phyloP scores from a whole-genome alignment of 2,329 filamentous ascomycete genomes.

The Arthrobotrys entomopaga region DNA sequence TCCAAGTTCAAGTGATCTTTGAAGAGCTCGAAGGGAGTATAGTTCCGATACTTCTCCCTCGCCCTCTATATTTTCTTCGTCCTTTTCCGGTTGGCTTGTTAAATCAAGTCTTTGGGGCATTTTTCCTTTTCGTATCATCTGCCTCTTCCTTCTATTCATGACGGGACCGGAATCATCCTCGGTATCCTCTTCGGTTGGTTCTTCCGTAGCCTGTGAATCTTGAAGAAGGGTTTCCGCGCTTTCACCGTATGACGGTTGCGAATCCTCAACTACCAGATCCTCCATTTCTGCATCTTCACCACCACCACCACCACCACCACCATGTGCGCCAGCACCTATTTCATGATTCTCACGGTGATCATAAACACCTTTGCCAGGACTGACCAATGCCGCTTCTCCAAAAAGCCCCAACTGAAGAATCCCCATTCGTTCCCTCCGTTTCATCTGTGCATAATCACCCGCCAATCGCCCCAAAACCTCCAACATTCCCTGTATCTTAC shows the following conservation, averaged over 20 bases:
- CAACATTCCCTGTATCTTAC: slow-evolving; percentile 28
- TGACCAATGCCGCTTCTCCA: slow-evolving; percentile 22
- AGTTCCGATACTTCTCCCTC: slow-evolving; percentile 19
- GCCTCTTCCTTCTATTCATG: not conserved
- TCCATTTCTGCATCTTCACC: slow-evolving; percentile 31
- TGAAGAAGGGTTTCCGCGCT: not conserved
- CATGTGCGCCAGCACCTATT: not conserved
- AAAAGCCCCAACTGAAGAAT: slow-evolving; percentile 26
- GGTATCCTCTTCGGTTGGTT: slow-evolving; percentile 8
- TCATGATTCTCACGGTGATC: not conserved
- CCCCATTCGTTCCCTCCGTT: slow-evolving; percentile 17
- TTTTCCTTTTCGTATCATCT: slow-evolving; percentile 6
- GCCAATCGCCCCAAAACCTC: slow-evolving; percentile 21
- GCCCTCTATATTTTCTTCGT: slow-evolving; percentile 8
- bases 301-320: not conserved
- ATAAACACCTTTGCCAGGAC: slow-evolving; percentile 1
- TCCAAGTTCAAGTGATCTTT: slow-evolving; percentile 32
- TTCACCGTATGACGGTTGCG: slow-evolving; percentile 15
- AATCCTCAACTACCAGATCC: slow-evolving; percentile 31
- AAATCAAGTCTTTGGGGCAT: slow-evolving; percentile 29
- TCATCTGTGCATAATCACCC: slow-evolving; percentile 15
- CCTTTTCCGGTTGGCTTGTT: not conserved
- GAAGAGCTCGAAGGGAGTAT: slow-evolving; percentile 1
- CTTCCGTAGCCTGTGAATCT: not conserved
- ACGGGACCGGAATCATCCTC: slow-evolving; percentile 39